Evolutionary conservation across 176 grass and related monocot species (phyloP).

Genomic region (Musa acuminata): DNA sequence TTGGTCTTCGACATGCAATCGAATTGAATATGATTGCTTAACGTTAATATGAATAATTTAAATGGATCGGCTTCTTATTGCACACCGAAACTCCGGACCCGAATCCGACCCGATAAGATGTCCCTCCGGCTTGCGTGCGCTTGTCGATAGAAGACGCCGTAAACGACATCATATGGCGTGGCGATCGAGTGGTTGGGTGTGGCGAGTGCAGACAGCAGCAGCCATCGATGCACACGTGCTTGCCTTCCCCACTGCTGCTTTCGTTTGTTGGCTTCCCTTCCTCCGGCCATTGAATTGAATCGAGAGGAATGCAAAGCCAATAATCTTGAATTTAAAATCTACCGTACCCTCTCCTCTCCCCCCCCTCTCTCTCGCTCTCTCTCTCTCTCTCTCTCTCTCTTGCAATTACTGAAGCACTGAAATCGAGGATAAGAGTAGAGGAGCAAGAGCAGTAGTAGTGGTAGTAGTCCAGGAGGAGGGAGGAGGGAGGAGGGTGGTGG

Average conservation of each 20-base stretch:
- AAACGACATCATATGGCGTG: background rate
- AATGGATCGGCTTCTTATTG: too few relatives aligned
- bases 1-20: too few relatives aligned
- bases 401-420: background rate
- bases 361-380: background rate
- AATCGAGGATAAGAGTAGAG: background rate
- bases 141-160: background rate
- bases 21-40: too few relatives aligned
- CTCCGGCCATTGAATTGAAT: too few relatives aligned
- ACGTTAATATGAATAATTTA: too few relatives aligned
- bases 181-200: background rate
- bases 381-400: background rate
- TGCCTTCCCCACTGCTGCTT: background rate
- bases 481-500: background rate
- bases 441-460: background rate
- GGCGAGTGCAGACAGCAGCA: constrained; percentile 26
- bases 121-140: too few relatives aligned
- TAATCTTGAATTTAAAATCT: background rate
- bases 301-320: too few relatives aligned
- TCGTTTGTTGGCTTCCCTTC: background rate
- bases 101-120: too few relatives aligned
- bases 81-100: too few relatives aligned
- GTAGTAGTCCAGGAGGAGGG: background rate
- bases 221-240: constrained; percentile 61
- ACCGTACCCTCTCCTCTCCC: background rate